A percentile compares a stretch with the other conserved stretches of the same genome.
These are phyloP conservation scores for Trichomonas tenax DNA, from an alignment of 208 protist genomes.

Conservation along the genomic window DNA sequence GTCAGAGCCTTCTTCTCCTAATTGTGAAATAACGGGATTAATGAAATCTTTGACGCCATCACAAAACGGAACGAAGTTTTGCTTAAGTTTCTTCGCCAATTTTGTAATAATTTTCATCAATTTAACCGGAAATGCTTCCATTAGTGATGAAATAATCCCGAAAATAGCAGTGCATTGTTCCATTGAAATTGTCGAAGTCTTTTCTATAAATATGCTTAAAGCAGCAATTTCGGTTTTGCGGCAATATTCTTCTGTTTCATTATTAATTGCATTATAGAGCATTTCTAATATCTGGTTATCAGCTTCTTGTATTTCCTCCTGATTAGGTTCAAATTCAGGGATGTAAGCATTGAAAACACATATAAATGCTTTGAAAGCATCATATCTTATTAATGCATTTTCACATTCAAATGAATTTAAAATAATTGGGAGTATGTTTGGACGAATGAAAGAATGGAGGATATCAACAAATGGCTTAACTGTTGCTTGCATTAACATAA, in stretches of 20 bases:
- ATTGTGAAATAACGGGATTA: background rate
- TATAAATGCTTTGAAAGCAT: background rate
- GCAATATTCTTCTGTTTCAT: background rate
- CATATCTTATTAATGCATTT: background rate
- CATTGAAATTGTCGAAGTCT: background rate
- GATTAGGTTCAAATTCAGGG: background rate
- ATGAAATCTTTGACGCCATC: background rate
- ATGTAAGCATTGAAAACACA: background rate
- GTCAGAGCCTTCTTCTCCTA: background rate
- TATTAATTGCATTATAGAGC: background rate
- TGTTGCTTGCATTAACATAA: background rate
- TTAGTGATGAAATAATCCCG: background rate
- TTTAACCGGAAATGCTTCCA: background rate
- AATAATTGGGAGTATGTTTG: background rate
- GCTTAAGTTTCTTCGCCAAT: background rate
- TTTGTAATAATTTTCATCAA: background rate
- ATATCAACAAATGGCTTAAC: background rate
- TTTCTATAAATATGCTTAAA: background rate
- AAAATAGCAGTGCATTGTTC: background rate
- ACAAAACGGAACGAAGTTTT: background rate
- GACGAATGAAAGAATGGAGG: background rate
- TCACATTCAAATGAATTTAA: background rate
- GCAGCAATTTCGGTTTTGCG: background rate
- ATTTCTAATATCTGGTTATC: background rate
- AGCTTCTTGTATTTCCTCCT: background rate